phyloP scores from a whole-genome alignment of 345 rosid species.

The Citrus trifoliata region DNA sequence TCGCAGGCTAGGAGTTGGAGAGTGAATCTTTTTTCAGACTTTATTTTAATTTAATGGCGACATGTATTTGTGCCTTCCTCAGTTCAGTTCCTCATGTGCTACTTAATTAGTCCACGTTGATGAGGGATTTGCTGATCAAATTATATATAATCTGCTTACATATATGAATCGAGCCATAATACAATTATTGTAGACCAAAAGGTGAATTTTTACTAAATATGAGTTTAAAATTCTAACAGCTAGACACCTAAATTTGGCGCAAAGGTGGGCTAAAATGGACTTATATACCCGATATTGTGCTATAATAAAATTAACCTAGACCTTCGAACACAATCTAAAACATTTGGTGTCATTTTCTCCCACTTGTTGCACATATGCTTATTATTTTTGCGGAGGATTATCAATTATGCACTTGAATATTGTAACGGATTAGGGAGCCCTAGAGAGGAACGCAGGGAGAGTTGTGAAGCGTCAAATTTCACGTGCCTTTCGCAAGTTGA shows the following conservation, averaged over 20 bases:
- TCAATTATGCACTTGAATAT: not conserved
- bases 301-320: too few species aligned
- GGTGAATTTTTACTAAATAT: too few species aligned
- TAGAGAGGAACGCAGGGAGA: not conserved
- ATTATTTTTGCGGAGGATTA: not conserved
- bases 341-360: not conserved
- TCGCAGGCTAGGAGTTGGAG: conserved; percentile 22
- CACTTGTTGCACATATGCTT: too few species aligned
- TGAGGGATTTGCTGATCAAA: not conserved
- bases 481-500: conserved; percentile 15
- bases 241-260: too few species aligned
- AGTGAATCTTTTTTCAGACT: conserved; percentile 26
- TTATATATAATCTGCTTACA: too few species aligned
- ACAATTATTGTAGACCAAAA: too few species aligned
- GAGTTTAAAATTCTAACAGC: too few species aligned
- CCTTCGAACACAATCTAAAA: not conserved
- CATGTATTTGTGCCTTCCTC: not conserved
- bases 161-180: too few species aligned
- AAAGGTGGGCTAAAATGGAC: too few species aligned
- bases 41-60: not conserved
- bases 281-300: too few species aligned
- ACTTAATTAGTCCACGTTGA: not conserved
- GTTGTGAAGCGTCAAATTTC: not conserved
- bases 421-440: not conserved
- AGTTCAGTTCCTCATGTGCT: not conserved